Base-by-base conservation (phyloP, 352 stramenopile genomes). In the Thraustochytrium striatum region DNA sequence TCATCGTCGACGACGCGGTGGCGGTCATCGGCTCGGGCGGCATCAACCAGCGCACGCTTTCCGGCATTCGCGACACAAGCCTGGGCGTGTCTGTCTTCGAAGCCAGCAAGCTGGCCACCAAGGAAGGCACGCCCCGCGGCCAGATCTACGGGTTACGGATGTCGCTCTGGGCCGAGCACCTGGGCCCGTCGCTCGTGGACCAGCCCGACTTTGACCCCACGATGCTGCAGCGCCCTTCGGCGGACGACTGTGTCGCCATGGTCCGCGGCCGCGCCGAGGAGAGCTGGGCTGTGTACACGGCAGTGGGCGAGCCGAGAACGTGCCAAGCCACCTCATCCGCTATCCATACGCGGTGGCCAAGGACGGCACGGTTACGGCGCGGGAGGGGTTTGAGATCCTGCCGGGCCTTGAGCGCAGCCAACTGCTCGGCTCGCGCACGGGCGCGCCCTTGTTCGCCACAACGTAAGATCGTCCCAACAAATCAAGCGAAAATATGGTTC, bases 21-120 rank as follows among this genome's bases (percentile, higher is more conserved):
- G 90, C 86, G 44, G 92, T 97, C 52, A 89, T 97, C 59, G 93
- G 93, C 33, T 95, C 89, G 69, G 93, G 93, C 7, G 97, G 97
- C 86, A 97, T 98, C 69, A 98, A 98, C 69, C 91, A 98, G 75
- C 91, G 93, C 11, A 96, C 90, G 79, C 93, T 97, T 88, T 91
- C 91, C 61, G 93, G 93, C 57, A 89, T 94, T 50, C 90, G 92
- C 32, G 86, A 90, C 80, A 84, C 83, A 41, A 85, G 90, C 44
- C 81, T 89, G 7, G 65, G 65, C 30, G 65, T 30, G 5, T 58
- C 65, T 21, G 50, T 75, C 32, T 75, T 68, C 52, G 65, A 75
- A 25, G 50, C 52, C 32, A 33, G 30, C 7, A 39, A 38, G 11
- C 19, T 75, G 13, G 65, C 52, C 9, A 75, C 44, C 21, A 43